phyloP scores from a whole-genome alignment of 1,284 basidiomycete genomes.

The Ceratobasidium sp. region DNA sequence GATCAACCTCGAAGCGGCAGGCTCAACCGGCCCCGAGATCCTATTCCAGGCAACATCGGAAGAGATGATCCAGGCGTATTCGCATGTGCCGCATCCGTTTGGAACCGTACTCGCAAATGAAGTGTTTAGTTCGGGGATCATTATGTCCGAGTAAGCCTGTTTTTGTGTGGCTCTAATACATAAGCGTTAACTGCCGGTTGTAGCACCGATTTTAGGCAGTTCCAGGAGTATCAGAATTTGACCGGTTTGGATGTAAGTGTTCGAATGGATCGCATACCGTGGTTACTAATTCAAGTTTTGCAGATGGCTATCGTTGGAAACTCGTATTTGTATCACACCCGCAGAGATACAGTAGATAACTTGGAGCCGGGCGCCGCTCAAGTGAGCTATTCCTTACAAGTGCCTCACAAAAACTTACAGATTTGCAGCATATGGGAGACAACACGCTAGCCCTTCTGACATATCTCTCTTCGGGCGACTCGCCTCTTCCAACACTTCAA shows the following conservation, averaged over 20 bases:
- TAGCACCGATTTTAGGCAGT: slow-evolving; percentile 94
- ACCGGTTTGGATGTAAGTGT: slow-evolving; percentile 82
- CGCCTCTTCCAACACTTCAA: slow-evolving; percentile 73
- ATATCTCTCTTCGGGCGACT: slow-evolving; percentile 78
- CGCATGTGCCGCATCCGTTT: slow-evolving; percentile 86
- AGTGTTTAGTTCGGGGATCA: slow-evolving; percentile 91
- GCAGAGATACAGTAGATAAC: slow-evolving; percentile 84
- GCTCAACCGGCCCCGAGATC: slow-evolving; percentile 87
- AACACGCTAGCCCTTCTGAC: slow-evolving; percentile 88
- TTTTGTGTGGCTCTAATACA: too few relatives aligned
- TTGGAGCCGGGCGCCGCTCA: slow-evolving; percentile 84
- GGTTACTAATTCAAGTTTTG: neutral
- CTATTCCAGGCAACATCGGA: slow-evolving; percentile 96
- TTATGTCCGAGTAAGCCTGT: slow-evolving; percentile 84
- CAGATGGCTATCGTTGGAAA: slow-evolving; percentile 96
- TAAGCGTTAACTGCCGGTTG: too few relatives aligned
- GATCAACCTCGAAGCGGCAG: slow-evolving; percentile 95
- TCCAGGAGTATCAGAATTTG: slow-evolving; percentile 90
- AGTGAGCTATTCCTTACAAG: slow-evolving; percentile 55
- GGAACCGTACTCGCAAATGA: slow-evolving; percentile 95
- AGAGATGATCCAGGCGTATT: slow-evolving; percentile 94
- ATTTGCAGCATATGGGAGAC: slow-evolving; percentile 86
- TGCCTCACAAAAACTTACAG: neutral
- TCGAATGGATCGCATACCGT: slow-evolving; percentile 6
- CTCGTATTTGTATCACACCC: slow-evolving; percentile 93